These are phyloP conservation scores for Spathaspora sp. DNA, from an alignment of 1,139 yeast species.

Conservation along the genomic window DNA sequence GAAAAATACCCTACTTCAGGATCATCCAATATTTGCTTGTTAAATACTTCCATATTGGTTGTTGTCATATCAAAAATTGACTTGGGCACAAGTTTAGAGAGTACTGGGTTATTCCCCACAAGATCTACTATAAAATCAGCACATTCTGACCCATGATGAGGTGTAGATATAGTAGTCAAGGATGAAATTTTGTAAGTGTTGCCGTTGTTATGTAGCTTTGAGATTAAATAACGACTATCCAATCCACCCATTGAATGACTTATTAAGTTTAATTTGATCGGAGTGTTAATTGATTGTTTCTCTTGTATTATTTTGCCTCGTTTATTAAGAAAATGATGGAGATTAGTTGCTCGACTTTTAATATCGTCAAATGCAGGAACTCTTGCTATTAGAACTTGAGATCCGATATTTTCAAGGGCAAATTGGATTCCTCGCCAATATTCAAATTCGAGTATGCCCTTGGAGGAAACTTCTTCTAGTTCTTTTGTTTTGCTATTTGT, in stretches of 20 bases:
- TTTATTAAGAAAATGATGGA: slow-evolving; percentile 52
- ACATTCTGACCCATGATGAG: slow-evolving; percentile 83
- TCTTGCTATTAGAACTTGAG: slow-evolving; percentile 66
- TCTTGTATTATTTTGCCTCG: slow-evolving; percentile 36
- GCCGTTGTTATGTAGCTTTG: slow-evolving; percentile 25
- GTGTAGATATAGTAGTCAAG: slow-evolving; percentile 82
- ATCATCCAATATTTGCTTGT: slow-evolving; percentile 50
- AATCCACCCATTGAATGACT: slow-evolving; percentile 98
- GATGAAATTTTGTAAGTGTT: slow-evolving; percentile 60
- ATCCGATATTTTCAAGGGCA: slow-evolving; percentile 59
- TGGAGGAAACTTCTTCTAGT: slow-evolving; percentile 9
- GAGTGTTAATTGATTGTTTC: slow-evolving; percentile 23
- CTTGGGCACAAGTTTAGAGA: slow-evolving; percentile 35
- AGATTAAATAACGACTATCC: slow-evolving; percentile 75
- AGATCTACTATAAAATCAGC: slow-evolving; percentile 64
- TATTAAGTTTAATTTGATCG: slow-evolving; percentile 61
- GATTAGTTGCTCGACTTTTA: slow-evolving; percentile 60
- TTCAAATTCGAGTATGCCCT: slow-evolving; percentile 48
- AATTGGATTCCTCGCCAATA: slow-evolving; percentile 83
- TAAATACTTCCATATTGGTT: slow-evolving; percentile 50
- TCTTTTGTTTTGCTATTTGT: slow-evolving; percentile 9
- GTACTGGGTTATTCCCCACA: slow-evolving; percentile 14
- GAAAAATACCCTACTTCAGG: slow-evolving; percentile 73
- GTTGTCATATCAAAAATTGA: slow-evolving; percentile 65
- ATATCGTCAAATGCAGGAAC: slow-evolving; percentile 86